phyloP scores from a whole-genome alignment of 192 early-diverging fungal species.

The Coemansia sp. region DNA sequence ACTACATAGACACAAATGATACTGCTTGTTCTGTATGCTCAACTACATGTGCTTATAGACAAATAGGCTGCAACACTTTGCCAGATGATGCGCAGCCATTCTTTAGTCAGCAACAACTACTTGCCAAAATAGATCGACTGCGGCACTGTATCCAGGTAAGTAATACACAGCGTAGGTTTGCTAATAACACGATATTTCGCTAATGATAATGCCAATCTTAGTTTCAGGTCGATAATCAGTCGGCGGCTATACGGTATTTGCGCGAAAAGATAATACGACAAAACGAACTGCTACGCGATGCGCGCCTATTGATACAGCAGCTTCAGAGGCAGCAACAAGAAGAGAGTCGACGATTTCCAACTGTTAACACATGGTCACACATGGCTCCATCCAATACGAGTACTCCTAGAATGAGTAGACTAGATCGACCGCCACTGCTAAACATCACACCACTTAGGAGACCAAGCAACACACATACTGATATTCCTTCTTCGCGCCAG shows the following conservation, averaged over 20 bases:
- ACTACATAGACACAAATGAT: not conserved
- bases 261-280: conserved; percentile 29
- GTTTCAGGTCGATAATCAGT: conserved; percentile 46
- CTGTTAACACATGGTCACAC: not conserved
- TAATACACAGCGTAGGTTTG: not conserved
- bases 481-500: conserved; percentile 8
- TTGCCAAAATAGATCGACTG: conserved; percentile 40
- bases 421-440: too few relatives aligned
- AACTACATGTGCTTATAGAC: conserved; percentile 29
- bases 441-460: not conserved
- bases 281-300: conserved; percentile 31
- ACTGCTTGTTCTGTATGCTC: conserved; percentile 35
- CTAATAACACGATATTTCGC: too few relatives aligned
- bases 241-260: conserved; percentile 22
- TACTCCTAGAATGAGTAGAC: too few relatives aligned
- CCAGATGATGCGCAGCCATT: conserved; percentile 29
- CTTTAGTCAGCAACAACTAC: conserved; percentile 20
- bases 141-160: conserved; percentile 42
- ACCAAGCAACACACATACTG: not conserved
- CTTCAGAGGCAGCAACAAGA: too few relatives aligned
- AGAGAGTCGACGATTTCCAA: not conserved
- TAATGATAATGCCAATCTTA: not conserved
- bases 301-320: conserved; percentile 24
- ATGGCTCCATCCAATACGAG: not conserved
- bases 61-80: conserved; percentile 16